phyloP scores from a whole-genome alignment of 371 early-diverging fungal genomes.

The Lichtheimia ornata region DNA sequence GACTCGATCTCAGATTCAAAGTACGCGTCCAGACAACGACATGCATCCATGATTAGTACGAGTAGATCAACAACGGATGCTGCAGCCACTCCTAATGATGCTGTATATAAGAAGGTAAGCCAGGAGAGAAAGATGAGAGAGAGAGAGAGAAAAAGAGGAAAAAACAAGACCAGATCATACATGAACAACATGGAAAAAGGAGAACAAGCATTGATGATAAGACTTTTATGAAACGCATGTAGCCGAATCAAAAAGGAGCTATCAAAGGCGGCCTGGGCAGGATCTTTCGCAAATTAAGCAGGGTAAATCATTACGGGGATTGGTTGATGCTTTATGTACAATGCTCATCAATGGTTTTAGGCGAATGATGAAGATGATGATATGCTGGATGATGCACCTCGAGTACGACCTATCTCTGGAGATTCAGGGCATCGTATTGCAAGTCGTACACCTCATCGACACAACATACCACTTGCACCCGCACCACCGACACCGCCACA shows the following conservation, averaged over 20 bases:
- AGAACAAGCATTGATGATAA: background rate
- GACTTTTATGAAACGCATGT: background rate
- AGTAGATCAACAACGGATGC: slow-evolving; percentile 1
- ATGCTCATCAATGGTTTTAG: slow-evolving; percentile 4
- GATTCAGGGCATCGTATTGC: slow-evolving; percentile 5
- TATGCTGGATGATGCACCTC: slow-evolving; percentile 16
- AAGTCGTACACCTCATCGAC: slow-evolving; percentile 18
- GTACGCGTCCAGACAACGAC: slow-evolving; percentile 7
- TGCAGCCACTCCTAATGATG: slow-evolving; percentile 17
- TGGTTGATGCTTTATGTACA: background rate
- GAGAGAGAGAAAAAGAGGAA: too few relatives aligned
- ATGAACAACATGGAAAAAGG: too few relatives aligned
- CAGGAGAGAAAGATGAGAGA: too few relatives aligned
- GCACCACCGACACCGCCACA: slow-evolving; percentile 15
- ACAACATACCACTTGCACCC: slow-evolving; percentile 28
- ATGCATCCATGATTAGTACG: slow-evolving; percentile 5
- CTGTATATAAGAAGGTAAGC: background rate
- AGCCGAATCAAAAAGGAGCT: slow-evolving; percentile 16
- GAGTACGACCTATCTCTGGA: slow-evolving; percentile 19
- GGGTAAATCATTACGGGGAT: slow-evolving; percentile 8
- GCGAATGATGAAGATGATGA: slow-evolving; percentile 20
- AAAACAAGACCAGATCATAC: too few relatives aligned
- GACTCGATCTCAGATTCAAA: background rate
- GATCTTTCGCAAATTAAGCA: slow-evolving; percentile 24
- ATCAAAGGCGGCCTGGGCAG: slow-evolving; percentile 22